Conservation (phyloP, 78 protist species). For the Chrysochromulina parva region DNA sequence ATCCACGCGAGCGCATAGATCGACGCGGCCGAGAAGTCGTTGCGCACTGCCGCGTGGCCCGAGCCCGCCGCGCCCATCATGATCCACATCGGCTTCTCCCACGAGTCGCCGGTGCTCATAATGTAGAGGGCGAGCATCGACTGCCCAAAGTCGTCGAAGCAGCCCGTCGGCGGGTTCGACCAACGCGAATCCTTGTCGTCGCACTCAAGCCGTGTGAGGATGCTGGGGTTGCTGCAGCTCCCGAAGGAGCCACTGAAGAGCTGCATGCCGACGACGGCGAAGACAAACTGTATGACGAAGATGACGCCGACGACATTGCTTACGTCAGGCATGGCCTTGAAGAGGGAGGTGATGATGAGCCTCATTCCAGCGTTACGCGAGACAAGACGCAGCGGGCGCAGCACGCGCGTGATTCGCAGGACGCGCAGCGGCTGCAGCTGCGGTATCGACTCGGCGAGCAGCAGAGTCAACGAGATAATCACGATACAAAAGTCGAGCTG, state of each 20-base stretch:
- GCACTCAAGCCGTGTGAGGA: no score
- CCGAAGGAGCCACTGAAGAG: neutral
- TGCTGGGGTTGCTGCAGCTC: neutral
- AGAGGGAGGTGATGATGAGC: neutral
- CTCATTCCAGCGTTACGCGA: neutral
- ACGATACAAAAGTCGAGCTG: slow-evolving; percentile 42
- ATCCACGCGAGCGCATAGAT: neutral
- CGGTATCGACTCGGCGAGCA: no score
- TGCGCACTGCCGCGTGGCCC: no score
- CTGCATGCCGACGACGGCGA: slow-evolving; percentile 1
- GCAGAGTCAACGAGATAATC: neutral
- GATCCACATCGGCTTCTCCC: neutral
- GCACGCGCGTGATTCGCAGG: neutral
- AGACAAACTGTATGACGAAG: neutral
- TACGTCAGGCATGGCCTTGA: neutral
- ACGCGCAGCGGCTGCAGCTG: neutral
- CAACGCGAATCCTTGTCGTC: neutral
- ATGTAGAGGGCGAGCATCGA: neutral
- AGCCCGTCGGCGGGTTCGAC: neutral
- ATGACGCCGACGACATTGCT: neutral
- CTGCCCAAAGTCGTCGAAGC: slow-evolving; percentile 8
- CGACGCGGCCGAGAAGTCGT: neutral
- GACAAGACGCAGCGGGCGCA: slow-evolving; percentile 22
- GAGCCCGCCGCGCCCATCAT: neutral
- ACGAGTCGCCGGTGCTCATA: neutral